Evolutionary conservation across 2,329 filamentous ascomycete species (phyloP).

Genomic region (Aspergillus alliaceus): DNA sequence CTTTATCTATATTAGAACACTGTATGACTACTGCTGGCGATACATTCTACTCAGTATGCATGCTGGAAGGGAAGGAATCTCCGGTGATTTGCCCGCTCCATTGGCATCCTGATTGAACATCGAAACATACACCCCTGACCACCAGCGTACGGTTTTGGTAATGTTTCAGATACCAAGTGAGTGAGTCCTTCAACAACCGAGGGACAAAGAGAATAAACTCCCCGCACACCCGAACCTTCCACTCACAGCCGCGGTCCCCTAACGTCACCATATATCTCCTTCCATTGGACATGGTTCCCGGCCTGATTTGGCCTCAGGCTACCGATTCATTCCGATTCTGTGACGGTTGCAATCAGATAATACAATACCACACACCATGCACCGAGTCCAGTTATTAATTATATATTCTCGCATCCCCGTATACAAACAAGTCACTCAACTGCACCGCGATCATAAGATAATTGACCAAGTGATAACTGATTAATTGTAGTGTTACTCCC

Average conservation of each 20-base stretch:
- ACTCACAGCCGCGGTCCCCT: constrained; percentile 16
- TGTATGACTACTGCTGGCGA: background rate
- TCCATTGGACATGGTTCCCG: too few relatives aligned
- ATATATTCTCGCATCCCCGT: too few relatives aligned
- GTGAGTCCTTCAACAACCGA: background rate
- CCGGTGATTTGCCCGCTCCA: background rate
- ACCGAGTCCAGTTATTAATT: too few relatives aligned
- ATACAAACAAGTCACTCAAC: too few relatives aligned
- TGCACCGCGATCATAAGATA: too few relatives aligned
- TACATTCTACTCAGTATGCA: background rate
- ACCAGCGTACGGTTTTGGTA: background rate
- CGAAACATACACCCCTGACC: too few relatives aligned
- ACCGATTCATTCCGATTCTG: background rate
- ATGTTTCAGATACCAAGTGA: background rate
- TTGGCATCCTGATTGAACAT: too few relatives aligned
- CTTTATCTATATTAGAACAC: background rate
- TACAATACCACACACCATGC: too few relatives aligned
- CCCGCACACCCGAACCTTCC: constrained; percentile 20
- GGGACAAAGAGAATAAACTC: constrained; percentile 11
- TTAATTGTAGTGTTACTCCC: too few relatives aligned
- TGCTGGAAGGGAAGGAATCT: background rate
- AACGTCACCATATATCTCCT: background rate
- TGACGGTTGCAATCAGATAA: background rate
- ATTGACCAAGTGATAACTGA: too few relatives aligned
- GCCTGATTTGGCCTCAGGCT: background rate